phyloP scores from a whole-genome alignment of 768 basidiomycete genomes.

The Inosperma sp. region DNA sequence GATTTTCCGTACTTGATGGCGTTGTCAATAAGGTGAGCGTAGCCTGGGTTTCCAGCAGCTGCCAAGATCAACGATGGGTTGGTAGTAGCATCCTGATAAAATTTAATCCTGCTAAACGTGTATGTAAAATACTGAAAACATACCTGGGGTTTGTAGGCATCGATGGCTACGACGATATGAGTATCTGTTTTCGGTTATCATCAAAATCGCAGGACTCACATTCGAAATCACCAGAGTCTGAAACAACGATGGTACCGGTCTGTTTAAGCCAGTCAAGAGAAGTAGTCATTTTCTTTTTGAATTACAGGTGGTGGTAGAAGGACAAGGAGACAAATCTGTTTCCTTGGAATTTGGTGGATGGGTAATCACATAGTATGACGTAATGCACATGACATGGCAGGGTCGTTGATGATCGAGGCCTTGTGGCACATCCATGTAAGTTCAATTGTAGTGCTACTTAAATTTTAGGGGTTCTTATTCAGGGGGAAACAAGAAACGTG shows the following conservation, averaged over 20 bases:
- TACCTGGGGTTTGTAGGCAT: constrained; percentile 92
- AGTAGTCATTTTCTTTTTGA: constrained; percentile 58
- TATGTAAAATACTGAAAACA: constrained; percentile 9
- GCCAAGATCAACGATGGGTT: constrained; percentile 95
- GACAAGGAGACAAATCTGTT: not conserved
- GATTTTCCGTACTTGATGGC: constrained; percentile 72
- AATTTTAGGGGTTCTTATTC: no score
- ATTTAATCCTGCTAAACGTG: not conserved
- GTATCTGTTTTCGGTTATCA: constrained; percentile 12
- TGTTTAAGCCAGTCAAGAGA: constrained; percentile 83
- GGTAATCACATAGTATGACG: no score
- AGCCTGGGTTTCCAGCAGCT: constrained; percentile 86
- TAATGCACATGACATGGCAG: no score
- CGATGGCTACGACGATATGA: constrained; percentile 63
- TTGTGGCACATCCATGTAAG: no score
- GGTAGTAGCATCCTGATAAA: constrained; percentile 93
- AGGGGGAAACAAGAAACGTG: no score
- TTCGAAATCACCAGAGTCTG: constrained; percentile 96
- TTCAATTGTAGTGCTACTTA: no score
- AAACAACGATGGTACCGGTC: constrained; percentile 93
- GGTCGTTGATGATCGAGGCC: no score
- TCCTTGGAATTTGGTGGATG: no score
- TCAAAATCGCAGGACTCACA: constrained; percentile 39
- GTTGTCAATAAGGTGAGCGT: constrained; percentile 71
- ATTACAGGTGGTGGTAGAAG: not conserved